These are phyloP conservation scores for Thoreauomyces humboldtii DNA, from an alignment of 192 early-diverging fungal species.

Conservation along the genomic window DNA sequence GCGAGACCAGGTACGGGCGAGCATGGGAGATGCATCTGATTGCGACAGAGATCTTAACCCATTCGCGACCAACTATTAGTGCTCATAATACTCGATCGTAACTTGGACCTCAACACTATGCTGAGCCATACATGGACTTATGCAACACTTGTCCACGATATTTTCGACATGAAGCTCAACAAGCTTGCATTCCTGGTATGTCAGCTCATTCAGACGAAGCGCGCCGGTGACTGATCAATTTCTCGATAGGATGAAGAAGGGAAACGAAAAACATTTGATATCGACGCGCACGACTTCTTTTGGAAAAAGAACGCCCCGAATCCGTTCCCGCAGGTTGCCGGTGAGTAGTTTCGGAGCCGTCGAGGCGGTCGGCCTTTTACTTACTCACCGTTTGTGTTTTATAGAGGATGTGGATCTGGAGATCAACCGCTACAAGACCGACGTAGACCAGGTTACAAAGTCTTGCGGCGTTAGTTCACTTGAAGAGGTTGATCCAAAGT, in stretches of 20 bases:
- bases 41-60: not conserved
- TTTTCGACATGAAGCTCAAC: slow-evolving; percentile 90
- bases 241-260: slow-evolving; percentile 53
- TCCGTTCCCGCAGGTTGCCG: slow-evolving; percentile 97
- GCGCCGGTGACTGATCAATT: not conserved
- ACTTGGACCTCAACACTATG: slow-evolving; percentile 88
- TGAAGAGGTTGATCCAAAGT: slow-evolving; percentile 70
- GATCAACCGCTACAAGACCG: slow-evolving; percentile 89
- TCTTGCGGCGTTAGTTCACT: slow-evolving; percentile 78
- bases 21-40: not conserved
- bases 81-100: slow-evolving; percentile 87
- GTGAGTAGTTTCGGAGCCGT: too few relatives aligned
- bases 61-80: slow-evolving; percentile 39
- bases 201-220: slow-evolving; percentile 13
- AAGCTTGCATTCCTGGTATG: slow-evolving; percentile 68
- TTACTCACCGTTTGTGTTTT: too few relatives aligned
- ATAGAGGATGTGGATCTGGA: slow-evolving; percentile 87
- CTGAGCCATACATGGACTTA: slow-evolving; percentile 98
- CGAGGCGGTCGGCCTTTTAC: too few relatives aligned
- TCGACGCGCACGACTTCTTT: slow-evolving; percentile 88
- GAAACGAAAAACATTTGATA: slow-evolving; percentile 76
- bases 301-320: slow-evolving; percentile 89
- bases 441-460: slow-evolving; percentile 88
- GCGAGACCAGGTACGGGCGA: slow-evolving; percentile 53
- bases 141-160: slow-evolving; percentile 92